These are phyloP conservation scores for Catenaria anguillulae DNA, from an alignment of 371 early-diverging fungal species.

Conservation along the genomic window DNA sequence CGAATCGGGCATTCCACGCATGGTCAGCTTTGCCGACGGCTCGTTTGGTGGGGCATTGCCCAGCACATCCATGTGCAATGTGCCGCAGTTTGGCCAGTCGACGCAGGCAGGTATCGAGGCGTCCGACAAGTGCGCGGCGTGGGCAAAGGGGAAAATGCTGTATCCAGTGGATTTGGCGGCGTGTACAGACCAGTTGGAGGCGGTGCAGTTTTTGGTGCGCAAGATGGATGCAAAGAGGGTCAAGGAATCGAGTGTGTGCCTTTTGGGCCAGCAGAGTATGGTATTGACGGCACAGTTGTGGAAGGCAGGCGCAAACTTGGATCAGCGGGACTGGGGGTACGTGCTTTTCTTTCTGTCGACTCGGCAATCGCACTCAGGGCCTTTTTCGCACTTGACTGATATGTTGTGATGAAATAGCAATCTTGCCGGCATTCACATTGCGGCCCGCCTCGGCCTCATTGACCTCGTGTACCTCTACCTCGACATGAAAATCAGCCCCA, in stretches of 20 bases:
- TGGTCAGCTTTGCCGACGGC: not conserved
- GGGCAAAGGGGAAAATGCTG: not conserved
- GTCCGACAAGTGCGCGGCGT: not conserved
- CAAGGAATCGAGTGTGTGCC: not conserved
- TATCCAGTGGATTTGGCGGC: not conserved
- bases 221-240: not conserved
- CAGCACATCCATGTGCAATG: not conserved
- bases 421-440: not conserved
- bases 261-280: not conserved
- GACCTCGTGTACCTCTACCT: conserved; percentile 1
- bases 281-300: not conserved
- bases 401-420: not conserved
- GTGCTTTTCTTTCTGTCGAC: not conserved
- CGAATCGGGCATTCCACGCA: not conserved
- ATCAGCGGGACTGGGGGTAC: conserved; percentile 5
- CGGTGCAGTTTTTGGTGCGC: not conserved
- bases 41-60: not conserved
- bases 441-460: not conserved
- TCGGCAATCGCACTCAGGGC: too few species aligned
- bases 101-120: not conserved
- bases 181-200: not conserved
- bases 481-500: not conserved
- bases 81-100: not conserved
- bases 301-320: not conserved
- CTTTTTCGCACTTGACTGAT: not conserved